phyloP scores from a whole-genome alignment of 345 rosid species.

The Pseudoturritis turrita region DNA sequence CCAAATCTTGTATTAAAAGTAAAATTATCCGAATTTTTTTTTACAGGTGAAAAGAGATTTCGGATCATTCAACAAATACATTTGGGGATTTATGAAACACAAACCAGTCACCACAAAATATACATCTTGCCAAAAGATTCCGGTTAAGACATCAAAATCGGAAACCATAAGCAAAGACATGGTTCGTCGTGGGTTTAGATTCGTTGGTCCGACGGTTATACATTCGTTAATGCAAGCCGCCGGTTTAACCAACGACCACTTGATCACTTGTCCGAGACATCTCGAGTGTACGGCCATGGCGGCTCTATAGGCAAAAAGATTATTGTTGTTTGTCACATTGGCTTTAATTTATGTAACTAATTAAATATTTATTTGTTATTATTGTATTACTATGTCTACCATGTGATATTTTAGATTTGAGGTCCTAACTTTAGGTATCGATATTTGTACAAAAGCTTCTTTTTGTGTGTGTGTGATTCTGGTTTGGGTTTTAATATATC shows the following conservation, averaged over 20 bases:
- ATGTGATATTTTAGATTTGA: conserved; percentile 32
- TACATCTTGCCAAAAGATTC: conserved; percentile 51
- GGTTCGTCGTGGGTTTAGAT: conserved; percentile 58
- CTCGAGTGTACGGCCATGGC: conserved; percentile 38
- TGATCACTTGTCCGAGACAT: conserved; percentile 61
- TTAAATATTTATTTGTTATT: conserved; percentile 1
- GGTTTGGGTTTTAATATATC: conserved; percentile 1
- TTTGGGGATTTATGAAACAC: conserved; percentile 57
- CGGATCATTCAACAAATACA: conserved; percentile 54
- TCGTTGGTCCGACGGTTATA: conserved; percentile 62
- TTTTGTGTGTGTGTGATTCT: conserved; percentile 14
- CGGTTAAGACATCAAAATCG: conserved; percentile 64
- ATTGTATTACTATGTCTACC: conserved; percentile 8
- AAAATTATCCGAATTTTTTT: neutral
- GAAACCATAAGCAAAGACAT: conserved; percentile 67
- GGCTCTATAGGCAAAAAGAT: conserved; percentile 12
- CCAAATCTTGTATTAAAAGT: neutral
- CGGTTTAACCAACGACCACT: conserved; percentile 58
- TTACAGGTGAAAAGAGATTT: conserved; percentile 44
- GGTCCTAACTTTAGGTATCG: conserved; percentile 28
- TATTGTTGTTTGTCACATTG: conserved; percentile 5
- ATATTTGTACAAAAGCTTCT: conserved; percentile 22
- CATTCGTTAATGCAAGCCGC: conserved; percentile 70
- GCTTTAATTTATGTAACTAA: conserved; percentile 10
- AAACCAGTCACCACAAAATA: conserved; percentile 43